phyloP scores from a whole-genome alignment of 768 basidiomycete species.

The Lactifluus piperatus region DNA sequence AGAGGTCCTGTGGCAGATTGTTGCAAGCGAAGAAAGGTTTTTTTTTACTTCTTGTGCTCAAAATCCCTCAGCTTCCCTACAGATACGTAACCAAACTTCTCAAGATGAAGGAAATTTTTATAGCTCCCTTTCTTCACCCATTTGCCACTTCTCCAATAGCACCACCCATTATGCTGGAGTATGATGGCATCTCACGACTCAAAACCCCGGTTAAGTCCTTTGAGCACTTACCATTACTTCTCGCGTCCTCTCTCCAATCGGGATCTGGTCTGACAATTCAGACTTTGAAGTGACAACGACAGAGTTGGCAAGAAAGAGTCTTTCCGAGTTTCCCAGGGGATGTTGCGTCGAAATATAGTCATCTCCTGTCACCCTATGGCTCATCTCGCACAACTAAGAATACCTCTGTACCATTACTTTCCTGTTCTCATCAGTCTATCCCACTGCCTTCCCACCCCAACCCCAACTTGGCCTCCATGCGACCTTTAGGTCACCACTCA shows the following conservation, averaged over 20 bases:
- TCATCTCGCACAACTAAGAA: slow-evolving; percentile 33
- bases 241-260: slow-evolving; percentile 72
- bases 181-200: slow-evolving; percentile 54
- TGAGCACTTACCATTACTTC: slow-evolving; percentile 85
- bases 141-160: slow-evolving; percentile 52
- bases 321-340: slow-evolving; percentile 29
- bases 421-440: slow-evolving; percentile 70
- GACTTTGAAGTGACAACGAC: slow-evolving; percentile 55
- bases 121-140: slow-evolving; percentile 83
- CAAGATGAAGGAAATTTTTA: slow-evolving; percentile 91
- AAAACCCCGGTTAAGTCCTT: slow-evolving; percentile 62
- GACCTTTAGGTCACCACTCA: slow-evolving; percentile 71
- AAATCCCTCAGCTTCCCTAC: slow-evolving; percentile 7
- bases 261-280: slow-evolving; percentile 45
- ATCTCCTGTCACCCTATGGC: slow-evolving; percentile 74
- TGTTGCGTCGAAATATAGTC: slow-evolving; percentile 44
- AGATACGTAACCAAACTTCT: slow-evolving; percentile 90
- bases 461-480: slow-evolving; percentile 51
- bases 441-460: slow-evolving; percentile 54
- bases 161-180: slow-evolving; percentile 52
- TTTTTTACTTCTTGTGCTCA: slow-evolving; percentile 15
- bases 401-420: slow-evolving; percentile 64
- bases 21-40: slow-evolving; percentile 90
- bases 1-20: slow-evolving; percentile 95
- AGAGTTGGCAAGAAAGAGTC: slow-evolving; percentile 40